phyloP scores from a whole-genome alignment of 208 protist genomes.

The Phytomonas sp. region DNA sequence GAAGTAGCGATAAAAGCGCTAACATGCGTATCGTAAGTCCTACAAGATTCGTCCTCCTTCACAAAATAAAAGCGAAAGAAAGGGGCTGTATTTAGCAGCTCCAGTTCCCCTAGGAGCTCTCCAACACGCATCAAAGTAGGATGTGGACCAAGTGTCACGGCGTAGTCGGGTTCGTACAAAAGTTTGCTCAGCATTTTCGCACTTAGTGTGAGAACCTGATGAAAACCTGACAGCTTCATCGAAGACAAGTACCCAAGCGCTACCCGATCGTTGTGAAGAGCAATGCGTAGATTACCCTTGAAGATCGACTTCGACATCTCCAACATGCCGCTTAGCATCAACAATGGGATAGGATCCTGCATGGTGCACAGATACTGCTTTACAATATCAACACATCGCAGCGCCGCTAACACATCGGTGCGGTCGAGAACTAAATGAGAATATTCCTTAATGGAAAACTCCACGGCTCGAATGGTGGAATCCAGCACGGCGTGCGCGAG shows the following conservation, averaged over 20 bases:
- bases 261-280: conserved; percentile 50
- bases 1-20: conserved; percentile 25
- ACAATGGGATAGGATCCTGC: conserved; percentile 67
- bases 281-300: conserved; percentile 32
- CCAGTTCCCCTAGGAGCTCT: conserved; percentile 47
- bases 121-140: conserved; percentile 37
- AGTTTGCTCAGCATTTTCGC: conserved; percentile 10
- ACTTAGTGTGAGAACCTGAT: conserved; percentile 11
- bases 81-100: conserved; percentile 51
- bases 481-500: conserved; percentile 51
- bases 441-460: conserved; percentile 30
- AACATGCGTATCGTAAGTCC: conserved; percentile 30
- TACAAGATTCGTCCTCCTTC: background rate
- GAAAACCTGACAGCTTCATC: conserved; percentile 34
- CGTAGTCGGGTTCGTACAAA: conserved; percentile 29
- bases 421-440: conserved; percentile 45
- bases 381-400: conserved; percentile 57
- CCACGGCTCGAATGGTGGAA: conserved; percentile 25
- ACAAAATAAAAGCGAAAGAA: conserved; percentile 4
- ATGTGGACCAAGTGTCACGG: conserved; percentile 51
- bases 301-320: conserved; percentile 63
- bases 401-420: conserved; percentile 41
- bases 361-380: conserved; percentile 76
- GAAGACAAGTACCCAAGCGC: conserved; percentile 33
- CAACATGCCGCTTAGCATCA: conserved; percentile 72